Evolutionary conservation across 1,139 yeast genomes (phyloP).

Genomic region (Debaryomyces udenii): DNA sequence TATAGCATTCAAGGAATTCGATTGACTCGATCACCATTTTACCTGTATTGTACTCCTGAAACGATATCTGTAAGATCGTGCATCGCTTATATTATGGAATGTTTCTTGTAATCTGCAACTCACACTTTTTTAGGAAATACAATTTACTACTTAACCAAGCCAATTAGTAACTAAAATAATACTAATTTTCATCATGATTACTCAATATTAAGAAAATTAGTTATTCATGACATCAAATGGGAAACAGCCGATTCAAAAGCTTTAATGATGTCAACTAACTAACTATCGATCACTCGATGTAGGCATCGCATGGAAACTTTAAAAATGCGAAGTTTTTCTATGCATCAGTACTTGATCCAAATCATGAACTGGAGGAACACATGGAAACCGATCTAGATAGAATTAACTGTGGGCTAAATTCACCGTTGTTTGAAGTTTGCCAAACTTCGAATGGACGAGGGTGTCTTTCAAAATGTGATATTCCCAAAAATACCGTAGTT

Average conservation of each 20-base stretch:
- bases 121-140: too few relatives aligned
- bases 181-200: too few relatives aligned
- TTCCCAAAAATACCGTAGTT: constrained; percentile 46
- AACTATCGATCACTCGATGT: too few relatives aligned
- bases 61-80: not conserved
- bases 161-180: too few relatives aligned
- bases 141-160: too few relatives aligned
- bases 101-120: too few relatives aligned
- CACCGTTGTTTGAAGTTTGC: constrained; percentile 39
- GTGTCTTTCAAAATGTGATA: constrained; percentile 50
- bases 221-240: too few relatives aligned
- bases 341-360: not conserved
- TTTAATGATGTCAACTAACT: too few relatives aligned
- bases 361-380: not conserved
- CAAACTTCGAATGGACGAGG: constrained; percentile 63
- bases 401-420: constrained; percentile 16
- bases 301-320: constrained; percentile 6
- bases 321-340: constrained; percentile 4
- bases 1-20: not conserved
- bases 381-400: constrained; percentile 5
- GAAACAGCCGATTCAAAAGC: too few relatives aligned
- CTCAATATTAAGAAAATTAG: too few relatives aligned
- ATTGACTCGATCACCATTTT: not conserved
- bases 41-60: too few relatives aligned
- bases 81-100: not conserved